A percentile compares a stretch with the other conserved stretches of the same genome.
These are phyloP conservation scores for Monosporascus sp. DNA, from an alignment of 2,329 filamentous ascomycete genomes.

Conservation along the genomic window DNA sequence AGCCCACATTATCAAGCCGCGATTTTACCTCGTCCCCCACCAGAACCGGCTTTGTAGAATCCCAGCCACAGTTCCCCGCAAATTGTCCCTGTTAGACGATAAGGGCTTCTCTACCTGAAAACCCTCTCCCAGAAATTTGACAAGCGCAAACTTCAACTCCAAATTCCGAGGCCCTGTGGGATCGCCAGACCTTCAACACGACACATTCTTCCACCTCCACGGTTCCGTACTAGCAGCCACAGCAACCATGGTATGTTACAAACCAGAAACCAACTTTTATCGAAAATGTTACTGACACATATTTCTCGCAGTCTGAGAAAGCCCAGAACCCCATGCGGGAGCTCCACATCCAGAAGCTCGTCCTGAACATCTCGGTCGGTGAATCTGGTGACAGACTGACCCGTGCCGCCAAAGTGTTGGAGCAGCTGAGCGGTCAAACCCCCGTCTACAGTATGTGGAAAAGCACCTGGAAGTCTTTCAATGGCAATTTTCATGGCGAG, in stretches of 20 bases:
- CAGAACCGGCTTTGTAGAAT: slow-evolving; percentile 1
- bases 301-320: slow-evolving; percentile 66
- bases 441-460: slow-evolving; percentile 87
- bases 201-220: slow-evolving; percentile 9
- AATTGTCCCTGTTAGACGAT: neutral
- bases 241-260: slow-evolving; percentile 34
- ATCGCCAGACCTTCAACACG: slow-evolving; percentile 5
- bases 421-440: slow-evolving; percentile 99
- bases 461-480: neutral
- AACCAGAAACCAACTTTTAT: neutral
- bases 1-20: slow-evolving; percentile 2
- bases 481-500: slow-evolving; percentile 3
- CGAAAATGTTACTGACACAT: slow-evolving; percentile 16
- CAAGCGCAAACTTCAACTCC: slow-evolving; percentile 1
- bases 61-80: neutral
- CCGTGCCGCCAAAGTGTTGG: slow-evolving; percentile 98
- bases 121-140: neutral
- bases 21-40: slow-evolving; percentile 17
- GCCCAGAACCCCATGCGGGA: slow-evolving; percentile 98
- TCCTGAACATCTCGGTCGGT: slow-evolving; percentile 84
- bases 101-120: slow-evolving; percentile 1
- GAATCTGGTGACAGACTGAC: slow-evolving; percentile 99
- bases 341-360: slow-evolving; percentile 74
- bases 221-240: slow-evolving; percentile 19
- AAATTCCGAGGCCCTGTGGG: slow-evolving; percentile 11